Conservation (phyloP, 176 grass and related monocot species). For the Carex scoparia region DNA sequence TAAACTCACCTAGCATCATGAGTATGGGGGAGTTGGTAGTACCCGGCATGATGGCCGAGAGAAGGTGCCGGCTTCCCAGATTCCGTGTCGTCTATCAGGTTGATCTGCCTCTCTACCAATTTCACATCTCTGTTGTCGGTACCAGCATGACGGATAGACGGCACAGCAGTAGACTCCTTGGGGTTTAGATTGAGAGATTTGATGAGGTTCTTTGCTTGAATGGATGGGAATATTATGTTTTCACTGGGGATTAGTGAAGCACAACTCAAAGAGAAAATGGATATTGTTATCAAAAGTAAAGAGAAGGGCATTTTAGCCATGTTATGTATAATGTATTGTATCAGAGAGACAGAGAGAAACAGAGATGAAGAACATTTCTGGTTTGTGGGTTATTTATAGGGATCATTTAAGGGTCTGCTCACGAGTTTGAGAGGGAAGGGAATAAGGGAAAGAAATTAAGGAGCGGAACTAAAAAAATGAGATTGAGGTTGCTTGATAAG, state of each 20-base stretch:
- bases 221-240: slow-evolving; percentile 46
- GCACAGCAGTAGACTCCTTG: slow-evolving; percentile 31
- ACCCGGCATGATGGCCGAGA: slow-evolving; percentile 90
- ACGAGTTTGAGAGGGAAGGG: too few relatives aligned
- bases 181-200: slow-evolving; percentile 81
- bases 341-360: background rate
- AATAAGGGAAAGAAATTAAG: too few relatives aligned
- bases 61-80: slow-evolving; percentile 17
- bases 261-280: slow-evolving; percentile 2
- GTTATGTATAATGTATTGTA: background rate
- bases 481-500: too few relatives aligned
- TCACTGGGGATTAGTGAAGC: slow-evolving; percentile 13
- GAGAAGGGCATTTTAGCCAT: slow-evolving; percentile 2
- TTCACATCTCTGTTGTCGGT: slow-evolving; percentile 26
- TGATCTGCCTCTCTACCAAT: slow-evolving; percentile 58
- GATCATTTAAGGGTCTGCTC: background rate
- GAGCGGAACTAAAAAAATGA: too few relatives aligned
- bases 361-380: background rate
- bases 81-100: background rate
- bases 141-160: background rate
- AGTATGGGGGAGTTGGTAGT: slow-evolving; percentile 78
- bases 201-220: slow-evolving; percentile 75
- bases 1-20: slow-evolving; percentile 61
- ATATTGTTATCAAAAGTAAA: slow-evolving; percentile 8
- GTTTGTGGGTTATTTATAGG: slow-evolving; percentile 13